Evolutionary conservation across 306 rosid species (phyloP).

Genomic region (Cicer judaicum): DNA sequence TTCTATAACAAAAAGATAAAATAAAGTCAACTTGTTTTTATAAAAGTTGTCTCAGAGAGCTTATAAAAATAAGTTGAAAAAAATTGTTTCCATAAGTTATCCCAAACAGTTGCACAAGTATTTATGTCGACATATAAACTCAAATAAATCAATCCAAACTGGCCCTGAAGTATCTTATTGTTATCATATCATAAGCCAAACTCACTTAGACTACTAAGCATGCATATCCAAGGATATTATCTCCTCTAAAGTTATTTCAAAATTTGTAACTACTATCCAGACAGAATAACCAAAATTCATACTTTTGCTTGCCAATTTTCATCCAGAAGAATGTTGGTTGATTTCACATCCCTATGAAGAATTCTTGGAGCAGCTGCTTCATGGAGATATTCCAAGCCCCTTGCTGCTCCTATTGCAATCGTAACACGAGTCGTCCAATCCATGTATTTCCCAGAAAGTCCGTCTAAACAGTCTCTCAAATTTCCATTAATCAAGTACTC

Average conservation of each 20-base stretch:
- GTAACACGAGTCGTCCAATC: constrained; percentile 85
- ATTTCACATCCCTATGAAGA: constrained; percentile 96
- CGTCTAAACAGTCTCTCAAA: constrained; percentile 89
- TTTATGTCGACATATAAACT: too few relatives aligned
- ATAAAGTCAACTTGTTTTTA: too few relatives aligned
- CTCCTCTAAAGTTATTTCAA: not conserved
- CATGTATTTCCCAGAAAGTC: constrained; percentile 60
- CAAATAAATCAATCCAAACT: too few relatives aligned
- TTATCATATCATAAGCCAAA: constrained; percentile 11
- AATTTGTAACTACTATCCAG: constrained; percentile 11
- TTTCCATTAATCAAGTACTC: constrained; percentile 84
- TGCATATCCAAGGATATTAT: constrained; percentile 7
- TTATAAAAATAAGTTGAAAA: too few relatives aligned
- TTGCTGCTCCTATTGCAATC: constrained; percentile 93
- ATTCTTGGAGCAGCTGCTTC: constrained; percentile 98
- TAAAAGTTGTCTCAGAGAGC: too few relatives aligned
- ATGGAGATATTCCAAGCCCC: constrained; percentile 98
- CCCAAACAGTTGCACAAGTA: too few relatives aligned
- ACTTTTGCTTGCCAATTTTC: constrained; percentile 90
- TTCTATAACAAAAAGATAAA: too few relatives aligned
- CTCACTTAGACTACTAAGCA: not conserved
- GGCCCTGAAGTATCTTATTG: not conserved
- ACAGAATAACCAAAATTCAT: constrained; percentile 45
- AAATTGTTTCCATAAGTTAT: too few relatives aligned
- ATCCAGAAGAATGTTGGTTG: constrained; percentile 97